Percentiles rank a stretch among this genome's conserved stretches.
phyloP scores from a whole-genome alignment of 306 rosid species.

The Quillaja saponaria region DNA sequence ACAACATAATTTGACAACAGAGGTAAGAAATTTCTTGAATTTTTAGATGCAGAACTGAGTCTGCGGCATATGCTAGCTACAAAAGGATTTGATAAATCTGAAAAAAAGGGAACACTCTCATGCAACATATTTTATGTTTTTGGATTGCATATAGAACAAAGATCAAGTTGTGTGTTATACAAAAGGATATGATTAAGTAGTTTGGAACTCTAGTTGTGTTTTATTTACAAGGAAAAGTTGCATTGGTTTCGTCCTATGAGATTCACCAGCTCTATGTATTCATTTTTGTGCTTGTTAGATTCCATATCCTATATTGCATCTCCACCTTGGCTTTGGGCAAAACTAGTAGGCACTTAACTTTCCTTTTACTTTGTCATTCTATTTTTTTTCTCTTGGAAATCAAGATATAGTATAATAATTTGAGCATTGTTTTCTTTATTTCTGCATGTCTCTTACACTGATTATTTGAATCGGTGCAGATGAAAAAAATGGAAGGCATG shows the following conservation, averaged over 20 bases:
- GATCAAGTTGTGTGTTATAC: background rate
- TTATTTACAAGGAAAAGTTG: constrained; percentile 54
- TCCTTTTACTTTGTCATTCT: background rate
- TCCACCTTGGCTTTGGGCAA: constrained; percentile 62
- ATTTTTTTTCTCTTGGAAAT: too few relatives aligned
- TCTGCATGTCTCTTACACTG: background rate
- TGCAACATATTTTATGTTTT: background rate
- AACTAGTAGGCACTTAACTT: constrained; percentile 50
- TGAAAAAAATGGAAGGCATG: constrained; percentile 73
- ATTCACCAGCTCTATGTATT: constrained; percentile 88
- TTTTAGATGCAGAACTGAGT: constrained; percentile 20
- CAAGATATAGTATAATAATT: too few relatives aligned
- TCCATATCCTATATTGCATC: constrained; percentile 72
- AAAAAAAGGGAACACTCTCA: constrained; percentile 11
- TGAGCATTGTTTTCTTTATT: too few relatives aligned
- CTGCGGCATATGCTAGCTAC: constrained; percentile 39
- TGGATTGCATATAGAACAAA: background rate
- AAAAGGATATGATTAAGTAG: background rate
- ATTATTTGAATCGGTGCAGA: constrained; percentile 49
- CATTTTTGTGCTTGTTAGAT: constrained; percentile 67
- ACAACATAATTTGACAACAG: background rate
- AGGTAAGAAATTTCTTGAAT: constrained; percentile 33
- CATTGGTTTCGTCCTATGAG: constrained; percentile 80
- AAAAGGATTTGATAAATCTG: constrained; percentile 43
- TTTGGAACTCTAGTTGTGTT: background rate